Conservation (phyloP, 257 asterid species). For the Solanum megistacrolobum region DNA sequence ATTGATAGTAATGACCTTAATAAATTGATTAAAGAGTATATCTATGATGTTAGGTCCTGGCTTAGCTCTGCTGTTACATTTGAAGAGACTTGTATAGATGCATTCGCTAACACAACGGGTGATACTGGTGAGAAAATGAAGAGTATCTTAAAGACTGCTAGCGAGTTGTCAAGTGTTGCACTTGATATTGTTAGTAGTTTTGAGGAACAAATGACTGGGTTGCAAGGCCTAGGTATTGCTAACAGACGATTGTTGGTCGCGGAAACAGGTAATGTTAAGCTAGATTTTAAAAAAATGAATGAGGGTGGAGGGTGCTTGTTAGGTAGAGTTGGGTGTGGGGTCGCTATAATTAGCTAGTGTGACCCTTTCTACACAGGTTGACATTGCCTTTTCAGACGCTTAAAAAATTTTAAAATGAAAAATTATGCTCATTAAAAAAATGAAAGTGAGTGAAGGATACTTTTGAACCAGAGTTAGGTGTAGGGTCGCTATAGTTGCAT, state of each 20-base stretch:
- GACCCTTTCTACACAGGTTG: neutral
- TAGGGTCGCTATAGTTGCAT: neutral
- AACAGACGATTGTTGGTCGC: neutral
- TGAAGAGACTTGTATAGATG: slow-evolving; percentile 21
- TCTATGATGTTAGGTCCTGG: slow-evolving; percentile 19
- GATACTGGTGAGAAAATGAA: slow-evolving; percentile 24
- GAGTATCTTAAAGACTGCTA: neutral
- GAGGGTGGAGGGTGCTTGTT: neutral
- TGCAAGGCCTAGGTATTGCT: neutral
- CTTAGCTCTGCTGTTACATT: slow-evolving; percentile 12
- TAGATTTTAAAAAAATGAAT: no score
- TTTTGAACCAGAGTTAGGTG: neutral
- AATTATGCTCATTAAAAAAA: no score
- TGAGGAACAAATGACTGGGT: neutral
- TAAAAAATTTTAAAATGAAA: neutral
- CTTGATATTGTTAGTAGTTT: slow-evolving; percentile 14
- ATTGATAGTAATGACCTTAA: neutral
- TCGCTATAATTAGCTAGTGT: neutral
- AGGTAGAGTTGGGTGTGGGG: neutral
- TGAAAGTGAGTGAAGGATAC: neutral
- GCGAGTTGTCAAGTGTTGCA: slow-evolving; percentile 15
- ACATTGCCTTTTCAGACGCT: neutral
- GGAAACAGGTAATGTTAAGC: neutral
- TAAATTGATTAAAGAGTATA: neutral
- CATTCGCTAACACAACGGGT: slow-evolving; percentile 14